Base-by-base conservation (phyloP, 345 rosid species). In the Rhodamnia argentea region DNA sequence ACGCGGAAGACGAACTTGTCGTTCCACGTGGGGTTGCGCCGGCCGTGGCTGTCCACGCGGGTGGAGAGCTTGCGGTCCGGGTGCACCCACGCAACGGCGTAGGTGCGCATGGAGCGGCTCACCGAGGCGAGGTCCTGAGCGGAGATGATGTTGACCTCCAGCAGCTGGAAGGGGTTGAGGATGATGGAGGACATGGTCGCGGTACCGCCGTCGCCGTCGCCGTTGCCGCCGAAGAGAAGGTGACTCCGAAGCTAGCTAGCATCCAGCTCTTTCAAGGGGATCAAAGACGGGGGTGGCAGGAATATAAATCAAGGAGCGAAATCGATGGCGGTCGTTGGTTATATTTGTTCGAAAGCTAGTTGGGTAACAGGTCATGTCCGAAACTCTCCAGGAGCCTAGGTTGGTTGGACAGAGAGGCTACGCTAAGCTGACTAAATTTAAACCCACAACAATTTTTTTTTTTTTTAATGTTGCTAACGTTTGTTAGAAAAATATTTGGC, bases 1-100 rank as follows among this genome's bases (percentile, higher is more conserved):
- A 96, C 98, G 3, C 98, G 96, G 82, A 97, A 96, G 5, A 97
- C 94, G 37, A 96, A 96, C 87, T 96, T 95, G 88, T 97, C 99
- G 60, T 97, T 96, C 99, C 99, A 97, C 1, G 98, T 94, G 5
- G 99, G 99, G 85, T 93, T 93, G 64, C 87, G 83, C 16, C 89
- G 91, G 52, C 98, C 96, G 7, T 82, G 10, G 57, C 90, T 84
- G 74, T 95, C 96, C 22, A 96, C 92, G 9, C 98, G 92, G 44
- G 99, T 96, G 47, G 98, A 90, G 29, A 97, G 98, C 88, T 92
- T 96, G 0, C 99, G 93, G 18, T 95, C 90, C 0, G 95, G 94
- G 85, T 96, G 95, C 56, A 97, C 94, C 99, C 99, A 97, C 26
- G 93, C 97, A 0, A 95, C 93, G 4, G 98, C 99, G 84, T 96